These are phyloP conservation scores for Apiotrichum domesticum DNA, from an alignment of 1,284 basidiomycete species.

Conservation along the genomic window DNA sequence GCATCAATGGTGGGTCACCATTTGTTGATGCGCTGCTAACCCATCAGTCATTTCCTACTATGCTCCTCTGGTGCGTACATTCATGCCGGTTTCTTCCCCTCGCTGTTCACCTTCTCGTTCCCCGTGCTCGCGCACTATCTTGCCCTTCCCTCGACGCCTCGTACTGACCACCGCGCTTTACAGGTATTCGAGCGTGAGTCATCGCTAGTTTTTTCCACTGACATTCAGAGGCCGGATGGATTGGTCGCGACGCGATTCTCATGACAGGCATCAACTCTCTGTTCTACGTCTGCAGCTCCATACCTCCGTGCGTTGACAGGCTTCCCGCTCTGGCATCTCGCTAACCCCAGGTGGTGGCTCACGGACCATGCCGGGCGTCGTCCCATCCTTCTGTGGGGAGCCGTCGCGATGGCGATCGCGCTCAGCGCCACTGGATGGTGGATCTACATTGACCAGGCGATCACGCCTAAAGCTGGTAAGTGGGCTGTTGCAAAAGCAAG, in stretches of 20 bases:
- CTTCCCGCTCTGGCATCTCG: too few species aligned
- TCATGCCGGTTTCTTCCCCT: neutral
- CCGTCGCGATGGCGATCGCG: constrained; percentile 53
- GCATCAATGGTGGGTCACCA: constrained; percentile 91
- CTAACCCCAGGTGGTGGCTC: constrained; percentile 65
- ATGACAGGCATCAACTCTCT: constrained; percentile 95
- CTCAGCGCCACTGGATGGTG: constrained; percentile 45
- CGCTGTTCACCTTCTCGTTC: neutral
- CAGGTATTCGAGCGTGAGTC: constrained; percentile 69
- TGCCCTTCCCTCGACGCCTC: neutral
- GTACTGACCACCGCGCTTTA: constrained; percentile 51
- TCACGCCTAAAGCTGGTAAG: constrained; percentile 65
- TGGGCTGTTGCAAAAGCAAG: neutral
- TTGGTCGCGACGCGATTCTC: constrained; percentile 89
- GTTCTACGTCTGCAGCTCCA: constrained; percentile 75
- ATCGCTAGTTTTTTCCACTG: constrained; percentile 4
- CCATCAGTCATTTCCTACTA: constrained; percentile 1
- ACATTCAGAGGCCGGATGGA: constrained; percentile 83
- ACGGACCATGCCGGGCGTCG: constrained; percentile 89
- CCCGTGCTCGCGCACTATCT: neutral
- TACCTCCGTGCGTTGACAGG: constrained; percentile 55
- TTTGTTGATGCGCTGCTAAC: constrained; percentile 54
- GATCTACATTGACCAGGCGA: constrained; percentile 83
- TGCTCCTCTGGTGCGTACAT: constrained; percentile 46
- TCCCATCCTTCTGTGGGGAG: constrained; percentile 82